Evolutionary conservation across 768 basidiomycete genomes (phyloP).

Genomic region (Leccinum subgranulosum): DNA sequence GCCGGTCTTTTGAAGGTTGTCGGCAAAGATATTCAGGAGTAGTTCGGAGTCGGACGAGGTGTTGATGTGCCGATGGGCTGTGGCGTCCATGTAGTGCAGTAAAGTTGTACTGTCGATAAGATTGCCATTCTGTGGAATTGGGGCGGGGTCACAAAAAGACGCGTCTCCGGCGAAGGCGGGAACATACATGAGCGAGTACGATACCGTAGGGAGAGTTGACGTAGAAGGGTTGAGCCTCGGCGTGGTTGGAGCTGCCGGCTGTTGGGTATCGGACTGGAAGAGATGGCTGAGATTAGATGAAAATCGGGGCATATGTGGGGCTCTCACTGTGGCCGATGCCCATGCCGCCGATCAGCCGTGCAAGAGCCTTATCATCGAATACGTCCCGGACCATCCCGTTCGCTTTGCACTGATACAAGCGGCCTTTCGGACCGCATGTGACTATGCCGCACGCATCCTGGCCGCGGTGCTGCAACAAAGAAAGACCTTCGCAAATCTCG

Average conservation of each 20-base stretch:
- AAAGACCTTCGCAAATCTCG: conserved; percentile 94
- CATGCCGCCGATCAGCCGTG: conserved; percentile 87
- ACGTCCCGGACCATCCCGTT: conserved; percentile 99
- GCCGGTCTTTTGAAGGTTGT: conserved; percentile 96
- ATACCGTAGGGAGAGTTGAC: conserved; percentile 99
- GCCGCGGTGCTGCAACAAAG: conserved; percentile 92
- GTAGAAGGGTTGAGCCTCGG: conserved; percentile 99
- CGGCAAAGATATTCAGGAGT: conserved; percentile 94
- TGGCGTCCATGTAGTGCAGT: conserved; percentile 92
- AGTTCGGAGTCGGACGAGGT: conserved; percentile 98
- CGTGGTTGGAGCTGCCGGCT: conserved; percentile 93
- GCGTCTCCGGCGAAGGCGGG: background rate
- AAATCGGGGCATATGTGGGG: background rate
- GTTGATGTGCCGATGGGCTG: conserved; percentile 97
- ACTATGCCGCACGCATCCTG: conserved; percentile 98
- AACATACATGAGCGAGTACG: conserved; percentile 90
- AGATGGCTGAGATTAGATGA: conserved; percentile 10
- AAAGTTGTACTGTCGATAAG: conserved; percentile 88
- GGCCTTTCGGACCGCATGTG: conserved; percentile 92
- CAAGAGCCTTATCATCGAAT: conserved; percentile 77
- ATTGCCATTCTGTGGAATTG: conserved; percentile 80
- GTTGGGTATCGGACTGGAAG: conserved; percentile 90
- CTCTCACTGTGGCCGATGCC: conserved; percentile 91
- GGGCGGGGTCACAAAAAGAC: conserved; percentile 3
- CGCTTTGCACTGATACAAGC: conserved; percentile 97